Conservation (phyloP, 345 rosid genomes). For the Rhodomyrtus tomentosa region DNA sequence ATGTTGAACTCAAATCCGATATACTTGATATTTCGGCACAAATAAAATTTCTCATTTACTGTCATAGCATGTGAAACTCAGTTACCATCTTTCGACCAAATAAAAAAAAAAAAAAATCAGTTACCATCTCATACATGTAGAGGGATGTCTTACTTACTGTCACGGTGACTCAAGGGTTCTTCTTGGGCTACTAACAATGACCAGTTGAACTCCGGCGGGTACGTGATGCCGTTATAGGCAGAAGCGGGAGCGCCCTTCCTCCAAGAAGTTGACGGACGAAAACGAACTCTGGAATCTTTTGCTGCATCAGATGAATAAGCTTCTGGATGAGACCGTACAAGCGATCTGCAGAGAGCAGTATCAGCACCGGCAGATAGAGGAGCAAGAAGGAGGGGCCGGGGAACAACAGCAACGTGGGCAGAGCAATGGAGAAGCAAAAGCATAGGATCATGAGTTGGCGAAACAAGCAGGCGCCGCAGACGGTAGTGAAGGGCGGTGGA, state of each 20-base stretch:
- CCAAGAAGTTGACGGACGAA: accelerated
- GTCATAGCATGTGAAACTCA: not conserved
- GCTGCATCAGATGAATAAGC: not conserved
- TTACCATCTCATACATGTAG: too few relatives aligned
- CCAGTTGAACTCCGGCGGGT: not conserved
- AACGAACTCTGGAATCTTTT: too few relatives aligned
- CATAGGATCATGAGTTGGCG: not conserved
- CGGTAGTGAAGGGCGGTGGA: not conserved
- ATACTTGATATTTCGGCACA: not conserved
- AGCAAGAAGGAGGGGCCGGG: not conserved
- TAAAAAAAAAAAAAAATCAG: too few relatives aligned
- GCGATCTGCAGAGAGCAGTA: not conserved
- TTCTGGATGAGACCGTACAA: not conserved
- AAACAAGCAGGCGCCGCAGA: not conserved
- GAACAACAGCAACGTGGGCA: not conserved
- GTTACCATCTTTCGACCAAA: too few relatives aligned
- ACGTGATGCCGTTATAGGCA: not conserved
- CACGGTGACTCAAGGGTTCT: not conserved
- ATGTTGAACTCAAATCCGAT: not conserved
- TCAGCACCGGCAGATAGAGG: not conserved
- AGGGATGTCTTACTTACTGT: too few relatives aligned
- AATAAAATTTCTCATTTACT: not conserved
- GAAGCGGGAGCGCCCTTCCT: not conserved
- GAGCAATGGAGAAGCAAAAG: not conserved
- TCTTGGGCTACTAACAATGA: not conserved